phyloP scores from a whole-genome alignment of 2,329 filamentous ascomycete genomes.

The Colletotrichum incanum region DNA sequence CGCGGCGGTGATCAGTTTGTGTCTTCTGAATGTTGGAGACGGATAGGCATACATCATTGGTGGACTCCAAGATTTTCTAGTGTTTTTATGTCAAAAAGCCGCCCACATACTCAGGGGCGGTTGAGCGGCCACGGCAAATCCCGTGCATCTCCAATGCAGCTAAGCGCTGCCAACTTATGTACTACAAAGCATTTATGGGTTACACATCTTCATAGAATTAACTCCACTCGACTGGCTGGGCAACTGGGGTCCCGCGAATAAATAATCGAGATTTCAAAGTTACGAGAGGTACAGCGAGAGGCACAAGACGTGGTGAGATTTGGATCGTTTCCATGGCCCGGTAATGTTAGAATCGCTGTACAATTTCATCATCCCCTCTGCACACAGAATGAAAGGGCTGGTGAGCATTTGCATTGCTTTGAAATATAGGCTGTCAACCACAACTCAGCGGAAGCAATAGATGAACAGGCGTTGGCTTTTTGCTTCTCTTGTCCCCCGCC shows the following conservation, averaged over 20 bases:
- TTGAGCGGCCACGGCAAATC: slow-evolving; percentile 14
- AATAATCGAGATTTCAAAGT: slow-evolving; percentile 3
- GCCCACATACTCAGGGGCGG: neutral
- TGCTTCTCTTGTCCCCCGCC: neutral
- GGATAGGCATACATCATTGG: neutral
- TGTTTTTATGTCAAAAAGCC: slow-evolving; percentile 25
- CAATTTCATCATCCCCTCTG: neutral
- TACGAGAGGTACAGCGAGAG: too few relatives aligned
- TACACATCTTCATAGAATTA: slow-evolving; percentile 24
- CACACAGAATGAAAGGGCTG: neutral
- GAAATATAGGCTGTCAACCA: neutral
- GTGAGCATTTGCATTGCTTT: neutral
- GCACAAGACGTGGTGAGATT: neutral
- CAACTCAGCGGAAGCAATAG: too few relatives aligned
- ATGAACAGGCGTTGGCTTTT: neutral
- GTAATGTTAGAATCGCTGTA: neutral
- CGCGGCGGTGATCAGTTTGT: slow-evolving; percentile 7
- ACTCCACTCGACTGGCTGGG: slow-evolving; percentile 33
- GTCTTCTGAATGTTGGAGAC: neutral
- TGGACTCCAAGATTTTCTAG: slow-evolving; percentile 1
- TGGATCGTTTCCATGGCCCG: neutral
- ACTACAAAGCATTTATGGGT: slow-evolving; percentile 18
- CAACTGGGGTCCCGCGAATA: slow-evolving; percentile 16
- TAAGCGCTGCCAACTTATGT: slow-evolving; percentile 15
- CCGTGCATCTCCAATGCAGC: slow-evolving; percentile 2